Conservation (phyloP, 345 rosid species). For the Salix purpurea region DNA sequence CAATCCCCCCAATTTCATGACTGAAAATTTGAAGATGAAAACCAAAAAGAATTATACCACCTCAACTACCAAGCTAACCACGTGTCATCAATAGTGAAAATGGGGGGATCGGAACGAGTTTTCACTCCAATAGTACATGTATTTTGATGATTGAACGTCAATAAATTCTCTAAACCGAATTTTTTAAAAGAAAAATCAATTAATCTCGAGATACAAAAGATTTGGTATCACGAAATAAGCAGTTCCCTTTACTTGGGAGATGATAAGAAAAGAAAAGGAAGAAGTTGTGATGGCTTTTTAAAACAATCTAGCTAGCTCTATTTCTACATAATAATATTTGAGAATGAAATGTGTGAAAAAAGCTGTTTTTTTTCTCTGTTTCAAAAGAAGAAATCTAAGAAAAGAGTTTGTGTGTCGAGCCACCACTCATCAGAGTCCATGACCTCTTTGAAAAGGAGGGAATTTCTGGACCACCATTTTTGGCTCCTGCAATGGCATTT, state of each 20-base stretch:
- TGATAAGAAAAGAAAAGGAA: neutral
- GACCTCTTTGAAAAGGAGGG: slow-evolving; percentile 34
- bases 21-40: too few species aligned
- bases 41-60: too few species aligned
- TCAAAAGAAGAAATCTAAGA: slow-evolving; percentile 36
- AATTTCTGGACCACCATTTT: slow-evolving; percentile 43
- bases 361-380: slow-evolving; percentile 2
- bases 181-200: too few species aligned
- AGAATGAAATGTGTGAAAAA: slow-evolving; percentile 19
- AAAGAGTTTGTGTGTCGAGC: slow-evolving; percentile 36
- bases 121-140: too few species aligned
- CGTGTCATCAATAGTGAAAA: too few species aligned
- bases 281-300: neutral
- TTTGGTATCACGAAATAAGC: too few species aligned
- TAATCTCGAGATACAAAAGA: too few species aligned
- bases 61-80: too few species aligned
- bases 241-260: neutral
- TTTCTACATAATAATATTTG: neutral
- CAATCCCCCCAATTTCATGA: too few species aligned
- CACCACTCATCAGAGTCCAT: slow-evolving; percentile 28
- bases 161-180: too few species aligned
- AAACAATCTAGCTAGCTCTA: neutral
- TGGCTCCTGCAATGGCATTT: slow-evolving; percentile 12
- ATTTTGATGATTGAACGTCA: too few species aligned
- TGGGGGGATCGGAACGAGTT: too few species aligned